These are phyloP conservation scores for Carex pumila DNA, from an alignment of 176 grass and related monocot genomes.

Conservation along the genomic window DNA sequence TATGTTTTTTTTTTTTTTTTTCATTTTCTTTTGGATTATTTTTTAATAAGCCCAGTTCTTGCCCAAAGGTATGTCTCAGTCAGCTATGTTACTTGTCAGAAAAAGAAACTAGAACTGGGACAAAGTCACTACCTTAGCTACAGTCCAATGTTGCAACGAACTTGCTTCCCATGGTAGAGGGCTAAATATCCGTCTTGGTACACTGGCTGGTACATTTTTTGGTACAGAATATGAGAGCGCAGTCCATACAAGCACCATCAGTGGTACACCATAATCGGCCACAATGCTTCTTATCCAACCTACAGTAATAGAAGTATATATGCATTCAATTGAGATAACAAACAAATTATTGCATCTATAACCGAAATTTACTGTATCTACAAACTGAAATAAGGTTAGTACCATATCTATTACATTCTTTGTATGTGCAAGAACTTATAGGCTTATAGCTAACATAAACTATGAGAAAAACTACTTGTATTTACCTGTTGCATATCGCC, in stretches of 20 bases:
- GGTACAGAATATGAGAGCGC: constrained; percentile 66
- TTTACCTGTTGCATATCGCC: constrained; percentile 65
- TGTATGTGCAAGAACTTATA: background rate
- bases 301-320: constrained; percentile 22
- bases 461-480: background rate
- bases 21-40: background rate
- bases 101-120: background rate
- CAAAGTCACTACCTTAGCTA: constrained; percentile 46
- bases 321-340: background rate
- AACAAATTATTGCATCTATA: background rate
- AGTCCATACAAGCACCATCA: constrained; percentile 93
- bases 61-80: background rate
- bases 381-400: background rate
- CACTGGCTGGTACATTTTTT: constrained; percentile 47
- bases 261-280: constrained; percentile 81
- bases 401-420: background rate
- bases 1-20: too few species aligned
- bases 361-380: background rate
- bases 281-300: constrained; percentile 81
- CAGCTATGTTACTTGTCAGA: background rate
- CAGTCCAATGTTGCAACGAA: constrained; percentile 67
- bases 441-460: background rate
- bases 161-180: constrained; percentile 82
- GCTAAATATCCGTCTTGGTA: constrained; percentile 71
- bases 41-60: background rate